phyloP scores from a whole-genome alignment of 2,329 filamentous ascomycete species.

The Cercospora zeae-maydis region DNA sequence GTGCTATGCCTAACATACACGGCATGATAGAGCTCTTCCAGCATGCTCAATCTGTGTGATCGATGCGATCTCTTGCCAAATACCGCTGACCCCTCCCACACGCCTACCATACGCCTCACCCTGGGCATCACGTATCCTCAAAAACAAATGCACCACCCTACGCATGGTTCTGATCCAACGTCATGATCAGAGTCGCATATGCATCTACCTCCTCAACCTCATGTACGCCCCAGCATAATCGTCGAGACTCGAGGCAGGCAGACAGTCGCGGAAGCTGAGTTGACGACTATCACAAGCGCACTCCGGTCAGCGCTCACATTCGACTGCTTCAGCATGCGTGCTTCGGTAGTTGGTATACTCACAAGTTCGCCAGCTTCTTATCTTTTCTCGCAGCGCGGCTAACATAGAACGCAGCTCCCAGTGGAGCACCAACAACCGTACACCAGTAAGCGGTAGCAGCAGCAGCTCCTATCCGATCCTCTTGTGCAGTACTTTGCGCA shows the following conservation, averaged over 20 bases:
- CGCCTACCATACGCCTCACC: not conserved
- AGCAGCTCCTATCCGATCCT: conserved; percentile 29
- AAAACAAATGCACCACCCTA: not conserved
- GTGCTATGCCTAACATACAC: not conserved
- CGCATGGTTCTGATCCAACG: not conserved
- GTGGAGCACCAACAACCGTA: conserved; percentile 35
- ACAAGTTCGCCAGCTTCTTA: conserved; percentile 34
- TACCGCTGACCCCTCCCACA: not conserved
- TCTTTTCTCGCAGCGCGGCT: conserved; percentile 34
- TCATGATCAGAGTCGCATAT: not conserved
- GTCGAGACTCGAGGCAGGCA: conserved; percentile 35
- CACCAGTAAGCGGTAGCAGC: conserved; percentile 35
- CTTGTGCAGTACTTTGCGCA: conserved; percentile 21
- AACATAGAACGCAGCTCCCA: conserved; percentile 36
- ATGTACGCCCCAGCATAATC: conserved; percentile 34
- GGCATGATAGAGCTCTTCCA: not conserved
- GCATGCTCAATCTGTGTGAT: not conserved
- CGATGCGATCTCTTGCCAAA: not conserved
- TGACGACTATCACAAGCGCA: conserved; percentile 28
- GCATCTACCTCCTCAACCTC: conserved; percentile 17
- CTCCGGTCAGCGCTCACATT: not conserved
- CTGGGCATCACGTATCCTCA: not conserved
- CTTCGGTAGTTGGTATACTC: conserved; percentile 10
- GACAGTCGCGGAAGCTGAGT: conserved; percentile 37
- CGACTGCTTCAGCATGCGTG: not conserved